phyloP scores from a whole-genome alignment of 345 rosid genomes.

The Brassica napus region Da-Ae NC_063451.1:33883001-33883500 shows the following conservation, averaged over 20 bases:
- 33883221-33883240: conserved; percentile 58
- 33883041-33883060: conserved; percentile 68
- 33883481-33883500: conserved; percentile 77
- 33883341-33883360: conserved; percentile 61
- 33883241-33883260: conserved; percentile 82
- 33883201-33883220: conserved; percentile 62
- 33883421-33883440: conserved; percentile 46
- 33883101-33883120: conserved; percentile 67
- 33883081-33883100: conserved; percentile 65
- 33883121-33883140: conserved; percentile 75
- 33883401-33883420: conserved; percentile 51
- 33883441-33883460: conserved; percentile 95
- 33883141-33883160: conserved; percentile 63
- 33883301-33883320: conserved; percentile 18
- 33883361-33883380: conserved; percentile 64
- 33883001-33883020: conserved; percentile 70
- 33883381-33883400: conserved; percentile 90
- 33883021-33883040: conserved; percentile 53
- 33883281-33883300: conserved; percentile 53
- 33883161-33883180: conserved; percentile 52
- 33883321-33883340: conserved; percentile 60
- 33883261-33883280: conserved; percentile 84
- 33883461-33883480: conserved; percentile 72
- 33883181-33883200: conserved; percentile 74
- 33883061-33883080: conserved; percentile 49